Conservation (phyloP, 805 yeast species). For the Yarrowia yakushimensis region DNA sequence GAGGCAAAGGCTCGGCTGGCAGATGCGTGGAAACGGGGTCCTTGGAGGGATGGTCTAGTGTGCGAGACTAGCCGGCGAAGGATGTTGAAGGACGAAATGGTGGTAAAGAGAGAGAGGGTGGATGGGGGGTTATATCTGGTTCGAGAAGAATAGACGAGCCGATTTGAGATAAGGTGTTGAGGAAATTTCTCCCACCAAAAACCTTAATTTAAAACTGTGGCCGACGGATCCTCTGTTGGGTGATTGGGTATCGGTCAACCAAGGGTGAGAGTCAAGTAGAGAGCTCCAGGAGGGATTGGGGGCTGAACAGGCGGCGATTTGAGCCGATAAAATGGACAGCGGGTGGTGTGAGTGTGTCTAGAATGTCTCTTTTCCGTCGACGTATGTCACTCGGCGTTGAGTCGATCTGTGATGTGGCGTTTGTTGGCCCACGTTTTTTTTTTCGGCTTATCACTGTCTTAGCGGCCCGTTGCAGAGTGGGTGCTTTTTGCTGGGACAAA, state of each 20-base stretch:
- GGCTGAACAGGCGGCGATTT: no score
- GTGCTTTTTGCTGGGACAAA: neutral
- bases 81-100: constrained; percentile 15
- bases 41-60: constrained; percentile 22
- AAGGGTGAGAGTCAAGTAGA: neutral
- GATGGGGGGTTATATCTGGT: constrained; percentile 14
- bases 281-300: neutral
- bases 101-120: neutral
- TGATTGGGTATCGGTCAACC: constrained; percentile 7
- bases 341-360: no score
- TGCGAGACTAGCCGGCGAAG: constrained; percentile 24
- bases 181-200: constrained; percentile 22
- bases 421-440: neutral
- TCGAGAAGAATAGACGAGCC: constrained; percentile 16
- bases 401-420: neutral
- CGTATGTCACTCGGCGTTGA: neutral
- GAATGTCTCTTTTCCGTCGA: no score
- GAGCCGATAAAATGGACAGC: no score
- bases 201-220: constrained; percentile 14
- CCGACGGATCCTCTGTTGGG: constrained; percentile 20
- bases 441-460: constrained; percentile 4
- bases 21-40: constrained; percentile 9
- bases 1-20: neutral
- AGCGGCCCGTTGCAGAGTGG: neutral
- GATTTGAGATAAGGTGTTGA: constrained; percentile 23